A percentile compares a stretch with the other conserved stretches of the same genome.
Evolutionary conservation across 208 protist genomes (phyloP).

Genomic region (Leishmania tarentolae): DNA sequence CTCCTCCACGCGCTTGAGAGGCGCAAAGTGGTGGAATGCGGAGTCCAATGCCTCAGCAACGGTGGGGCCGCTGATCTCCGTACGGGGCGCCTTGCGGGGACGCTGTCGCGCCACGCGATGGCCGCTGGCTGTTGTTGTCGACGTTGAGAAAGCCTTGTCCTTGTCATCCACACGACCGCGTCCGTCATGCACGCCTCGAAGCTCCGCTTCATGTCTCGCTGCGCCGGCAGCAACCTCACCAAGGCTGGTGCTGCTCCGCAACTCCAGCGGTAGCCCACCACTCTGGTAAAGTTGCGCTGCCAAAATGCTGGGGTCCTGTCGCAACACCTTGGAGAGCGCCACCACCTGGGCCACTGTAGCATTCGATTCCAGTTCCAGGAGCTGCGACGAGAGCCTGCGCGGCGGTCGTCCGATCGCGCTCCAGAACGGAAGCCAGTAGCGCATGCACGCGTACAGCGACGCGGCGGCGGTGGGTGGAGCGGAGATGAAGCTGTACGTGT

Average conservation of each 20-base stretch:
- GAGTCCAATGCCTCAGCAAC: conserved; percentile 21
- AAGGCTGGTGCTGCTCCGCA: conserved; percentile 3
- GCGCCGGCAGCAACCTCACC: conserved; percentile 1
- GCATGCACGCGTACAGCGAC: conserved; percentile 55
- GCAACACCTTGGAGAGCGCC: conserved; percentile 44
- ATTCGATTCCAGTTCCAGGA: conserved; percentile 45
- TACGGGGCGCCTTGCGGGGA: conserved; percentile 11
- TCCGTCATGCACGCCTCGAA: not conserved
- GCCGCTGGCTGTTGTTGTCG: not conserved
- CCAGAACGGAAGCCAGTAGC: conserved; percentile 64
- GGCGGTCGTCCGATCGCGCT: conserved; percentile 3
- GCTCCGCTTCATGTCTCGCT: not conserved
- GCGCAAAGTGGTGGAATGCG: conserved; percentile 23
- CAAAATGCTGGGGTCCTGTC: conserved; percentile 34
- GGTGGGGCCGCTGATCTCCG: conserved; percentile 14
- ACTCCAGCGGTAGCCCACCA: conserved; percentile 15
- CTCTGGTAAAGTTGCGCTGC: conserved; percentile 58
- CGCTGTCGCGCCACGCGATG: not conserved
- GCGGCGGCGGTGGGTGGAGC: conserved; percentile 14
- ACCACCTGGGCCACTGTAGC: conserved; percentile 40
- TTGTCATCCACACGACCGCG: not conserved
- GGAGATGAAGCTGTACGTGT: conserved; percentile 28
- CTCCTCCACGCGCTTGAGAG: conserved; percentile 23
- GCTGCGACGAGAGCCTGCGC: not conserved
- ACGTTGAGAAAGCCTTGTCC: not conserved